phyloP scores from a whole-genome alignment of 1,284 basidiomycete species.

The Phlebopus sp. region DNA sequence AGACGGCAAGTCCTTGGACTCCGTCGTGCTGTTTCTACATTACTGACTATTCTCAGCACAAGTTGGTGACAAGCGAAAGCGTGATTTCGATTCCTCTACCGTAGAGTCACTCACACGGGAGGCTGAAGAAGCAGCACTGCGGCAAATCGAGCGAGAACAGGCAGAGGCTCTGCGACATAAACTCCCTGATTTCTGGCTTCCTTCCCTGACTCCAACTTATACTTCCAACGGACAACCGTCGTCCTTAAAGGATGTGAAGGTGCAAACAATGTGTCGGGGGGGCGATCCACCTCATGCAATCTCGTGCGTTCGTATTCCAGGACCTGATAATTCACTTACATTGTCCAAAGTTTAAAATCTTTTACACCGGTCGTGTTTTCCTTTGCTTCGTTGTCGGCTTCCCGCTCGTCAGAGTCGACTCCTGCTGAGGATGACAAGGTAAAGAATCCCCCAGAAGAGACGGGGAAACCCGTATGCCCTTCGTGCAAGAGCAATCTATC shows the following conservation, averaged over 20 bases:
- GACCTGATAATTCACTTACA: background rate
- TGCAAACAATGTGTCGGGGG: slow-evolving; percentile 84
- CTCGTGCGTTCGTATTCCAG: slow-evolving; percentile 48
- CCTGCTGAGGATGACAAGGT: slow-evolving; percentile 37
- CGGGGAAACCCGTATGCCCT: slow-evolving; percentile 72
- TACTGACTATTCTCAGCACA: slow-evolving; percentile 36
- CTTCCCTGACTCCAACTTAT: slow-evolving; percentile 82
- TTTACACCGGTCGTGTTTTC: slow-evolving; percentile 76
- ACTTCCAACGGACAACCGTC: slow-evolving; percentile 58
- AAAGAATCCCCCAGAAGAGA: slow-evolving; percentile 45
- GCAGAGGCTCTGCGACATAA: slow-evolving; percentile 81
- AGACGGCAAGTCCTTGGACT: slow-evolving; percentile 33
- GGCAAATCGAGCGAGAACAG: slow-evolving; percentile 81
- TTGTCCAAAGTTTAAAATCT: slow-evolving; percentile 59
- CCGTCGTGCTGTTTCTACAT: background rate
- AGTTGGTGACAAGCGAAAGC: slow-evolving; percentile 68
- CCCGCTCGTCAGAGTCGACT: slow-evolving; percentile 42
- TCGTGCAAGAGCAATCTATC: slow-evolving; percentile 85
- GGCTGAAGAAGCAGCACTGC: slow-evolving; percentile 83
- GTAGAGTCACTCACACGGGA: slow-evolving; percentile 72
- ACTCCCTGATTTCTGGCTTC: slow-evolving; percentile 94
- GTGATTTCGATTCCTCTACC: slow-evolving; percentile 68
- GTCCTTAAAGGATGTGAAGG: slow-evolving; percentile 74
- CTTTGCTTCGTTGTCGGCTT: slow-evolving; percentile 38
- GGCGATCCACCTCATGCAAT: slow-evolving; percentile 72